Percentiles rank a stretch among this genome's conserved stretches.
These are phyloP conservation scores for Sclerotiophoma versabilis DNA, from an alignment of 2,329 filamentous ascomycete species.

Conservation along the genomic window DNA sequence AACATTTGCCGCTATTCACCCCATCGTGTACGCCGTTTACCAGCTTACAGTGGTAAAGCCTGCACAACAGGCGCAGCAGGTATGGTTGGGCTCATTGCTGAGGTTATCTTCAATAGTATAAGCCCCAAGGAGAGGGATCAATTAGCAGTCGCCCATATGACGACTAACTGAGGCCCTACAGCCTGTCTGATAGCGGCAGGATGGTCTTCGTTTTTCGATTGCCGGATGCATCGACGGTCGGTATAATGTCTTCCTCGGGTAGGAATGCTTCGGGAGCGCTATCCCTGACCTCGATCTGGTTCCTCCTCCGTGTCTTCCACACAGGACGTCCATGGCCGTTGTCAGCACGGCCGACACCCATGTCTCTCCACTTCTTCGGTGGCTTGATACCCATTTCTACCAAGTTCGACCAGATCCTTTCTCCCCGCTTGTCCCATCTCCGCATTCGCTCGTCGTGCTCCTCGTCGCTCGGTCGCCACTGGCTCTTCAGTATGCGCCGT, in stretches of 20 bases:
- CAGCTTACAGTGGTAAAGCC: too few relatives aligned
- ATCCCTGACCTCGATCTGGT: conserved; percentile 38
- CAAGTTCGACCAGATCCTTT: conserved; percentile 58
- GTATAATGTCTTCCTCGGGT: conserved; percentile 39
- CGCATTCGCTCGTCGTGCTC: conserved; percentile 53
- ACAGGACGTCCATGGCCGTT: conserved; percentile 35
- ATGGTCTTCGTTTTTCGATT: conserved; percentile 9
- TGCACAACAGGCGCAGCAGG: too few relatives aligned
- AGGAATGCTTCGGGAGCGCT: conserved; percentile 28
- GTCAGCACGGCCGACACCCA: conserved; percentile 49
- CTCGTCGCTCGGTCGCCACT: conserved; percentile 68
- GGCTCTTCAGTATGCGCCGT: conserved; percentile 81
- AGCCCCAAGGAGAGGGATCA: too few relatives aligned
- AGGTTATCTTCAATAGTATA: too few relatives aligned
- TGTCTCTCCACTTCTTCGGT: conserved; percentile 60
- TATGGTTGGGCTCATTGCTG: too few relatives aligned
- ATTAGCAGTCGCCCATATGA: not conserved
- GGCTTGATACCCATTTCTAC: conserved; percentile 62
- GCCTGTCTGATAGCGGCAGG: conserved; percentile 17
- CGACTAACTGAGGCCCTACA: not conserved
- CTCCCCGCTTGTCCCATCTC: conserved; percentile 58
- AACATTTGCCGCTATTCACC: too few relatives aligned
- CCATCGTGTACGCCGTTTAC: too few relatives aligned
- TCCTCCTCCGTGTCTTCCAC: conserved; percentile 44
- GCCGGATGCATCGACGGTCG: conserved; percentile 34